These are phyloP conservation scores for Phytophthora cactorum DNA, from an alignment of 352 stramenopile species.

Conservation along the genomic window DNA sequence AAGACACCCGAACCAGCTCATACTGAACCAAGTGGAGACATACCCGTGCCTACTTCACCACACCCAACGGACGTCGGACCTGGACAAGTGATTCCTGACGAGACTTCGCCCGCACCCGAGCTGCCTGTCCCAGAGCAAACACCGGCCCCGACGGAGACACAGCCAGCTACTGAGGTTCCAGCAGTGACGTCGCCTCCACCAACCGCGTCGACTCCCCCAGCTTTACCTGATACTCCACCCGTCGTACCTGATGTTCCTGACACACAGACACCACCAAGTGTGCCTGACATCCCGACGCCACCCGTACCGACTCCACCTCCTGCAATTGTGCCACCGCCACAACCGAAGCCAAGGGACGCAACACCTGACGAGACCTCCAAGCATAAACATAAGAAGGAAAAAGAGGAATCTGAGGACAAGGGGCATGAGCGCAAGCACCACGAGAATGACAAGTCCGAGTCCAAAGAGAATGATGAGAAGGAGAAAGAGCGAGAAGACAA, in stretches of 20 bases:
- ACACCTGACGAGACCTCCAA: slow-evolving; percentile 9
- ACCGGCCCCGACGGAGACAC: slow-evolving; percentile 8
- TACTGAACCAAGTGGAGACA: slow-evolving; percentile 12
- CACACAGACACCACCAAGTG: slow-evolving; percentile 5
- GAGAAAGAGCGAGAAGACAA: slow-evolving; percentile 15
- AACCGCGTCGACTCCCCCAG: slow-evolving; percentile 1
- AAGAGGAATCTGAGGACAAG: slow-evolving; percentile 17
- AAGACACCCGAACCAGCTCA: slow-evolving; percentile 14
- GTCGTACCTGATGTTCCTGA: slow-evolving; percentile 12
- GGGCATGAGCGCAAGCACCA: slow-evolving; percentile 19
- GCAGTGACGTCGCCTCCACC: slow-evolving; percentile 5
- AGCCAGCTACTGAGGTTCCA: slow-evolving; percentile 13
- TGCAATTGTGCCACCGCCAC: not conserved
- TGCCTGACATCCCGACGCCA: slow-evolving; percentile 12
- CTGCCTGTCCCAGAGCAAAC: slow-evolving; percentile 13
- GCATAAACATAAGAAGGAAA: slow-evolving; percentile 28
- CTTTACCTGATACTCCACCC: slow-evolving; percentile 6
- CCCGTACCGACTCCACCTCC: slow-evolving; percentile 1
- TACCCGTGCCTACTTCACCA: slow-evolving; percentile 11
- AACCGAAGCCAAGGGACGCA: slow-evolving; percentile 7
- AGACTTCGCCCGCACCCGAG: slow-evolving; percentile 6
- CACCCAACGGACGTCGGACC: slow-evolving; percentile 15
- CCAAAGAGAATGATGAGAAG: slow-evolving; percentile 19
- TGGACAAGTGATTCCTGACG: slow-evolving; percentile 15
- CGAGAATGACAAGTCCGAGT: slow-evolving; percentile 6